Conservation (phyloP, 2,329 filamentous ascomycete genomes). For the Botrytis fabae region DNA sequence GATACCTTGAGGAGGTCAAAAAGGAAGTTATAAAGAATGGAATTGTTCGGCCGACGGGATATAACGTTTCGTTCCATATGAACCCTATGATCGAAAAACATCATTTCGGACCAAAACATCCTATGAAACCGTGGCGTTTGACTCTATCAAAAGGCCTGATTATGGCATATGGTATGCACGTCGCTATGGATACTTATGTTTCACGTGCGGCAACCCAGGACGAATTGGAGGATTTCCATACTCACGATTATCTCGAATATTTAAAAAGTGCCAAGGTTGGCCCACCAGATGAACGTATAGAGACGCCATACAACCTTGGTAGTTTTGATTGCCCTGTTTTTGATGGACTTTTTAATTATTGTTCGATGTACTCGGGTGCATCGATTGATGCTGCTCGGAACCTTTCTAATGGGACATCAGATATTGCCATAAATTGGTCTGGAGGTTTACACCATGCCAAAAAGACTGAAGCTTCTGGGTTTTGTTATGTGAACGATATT, state of each 20-base stretch:
- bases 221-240: slow-evolving; percentile 85
- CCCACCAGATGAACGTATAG: slow-evolving; percentile 64
- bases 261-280: slow-evolving; percentile 70
- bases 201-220: slow-evolving; percentile 82
- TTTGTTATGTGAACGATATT: slow-evolving; percentile 99
- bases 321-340: slow-evolving; percentile 96
- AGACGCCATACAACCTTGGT: slow-evolving; percentile 73
- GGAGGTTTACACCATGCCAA: slow-evolving; percentile 96
- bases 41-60: slow-evolving; percentile 78
- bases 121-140: slow-evolving; percentile 98
- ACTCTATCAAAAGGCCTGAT: slow-evolving; percentile 95
- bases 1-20: slow-evolving; percentile 33
- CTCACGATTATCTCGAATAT: slow-evolving; percentile 87
- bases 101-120: slow-evolving; percentile 94
- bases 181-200: slow-evolving; percentile 93
- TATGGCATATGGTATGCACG: slow-evolving; percentile 91
- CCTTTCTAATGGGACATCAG: slow-evolving; percentile 79
- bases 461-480: slow-evolving; percentile 88
- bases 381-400: slow-evolving; percentile 90
- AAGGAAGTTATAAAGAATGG: slow-evolving; percentile 54
- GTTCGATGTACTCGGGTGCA: slow-evolving; percentile 87
- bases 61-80: slow-evolving; percentile 92
- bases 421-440: slow-evolving; percentile 98
- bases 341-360: slow-evolving; percentile 93
- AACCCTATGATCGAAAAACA: slow-evolving; percentile 94